Evolutionary conservation across 1,284 basidiomycete species (phyloP), one percentile per base, ranked within the genome.

Genomic region (Exsudoporus floridanus): DNA sequence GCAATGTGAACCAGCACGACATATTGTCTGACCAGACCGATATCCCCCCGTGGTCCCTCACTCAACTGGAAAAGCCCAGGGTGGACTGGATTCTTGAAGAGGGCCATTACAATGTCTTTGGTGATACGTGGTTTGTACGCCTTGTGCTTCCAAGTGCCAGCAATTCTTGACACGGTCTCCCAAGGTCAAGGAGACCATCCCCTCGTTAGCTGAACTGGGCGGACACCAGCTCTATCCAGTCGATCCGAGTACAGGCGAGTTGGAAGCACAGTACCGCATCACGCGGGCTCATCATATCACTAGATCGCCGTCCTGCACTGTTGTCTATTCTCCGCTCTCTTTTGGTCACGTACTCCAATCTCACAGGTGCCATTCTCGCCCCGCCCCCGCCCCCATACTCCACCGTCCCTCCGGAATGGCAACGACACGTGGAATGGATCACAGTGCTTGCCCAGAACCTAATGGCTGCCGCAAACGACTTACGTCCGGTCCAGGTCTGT

Each of bases 11-110:
- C 55, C 88, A 90, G 61, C 74, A 78, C 51, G 77, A 82, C 42
- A 60, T 84, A 19, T 73, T 91, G 39, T 73, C 75, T 9, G 88
- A 88, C 72, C 84, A 90, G 63, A 62, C 70, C 5, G 84, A 90
- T 54, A 72, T 90, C 10, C 88, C 88, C 5, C 79, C 86, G 23
- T 91, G 86, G 85, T 76, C 84, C 14, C 73, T 91, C 30, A 70
- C 68, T 6, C 81, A 84, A 54, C 76, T 91, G n/a, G 86, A 90
- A 65, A 89, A 86, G 69, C 88, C 88, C 49, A 78, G 87, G 43
- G 83, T 87, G 16, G 88, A 91, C 65, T 91, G 88, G 88, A 88
- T 91, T 50, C 72, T 86, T 1, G 88, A 90, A 45, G 80, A 83
- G 39, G 82, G 85, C 0, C 74, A 82, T 57, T 90, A 89, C 60